Percentiles rank a stretch among this genome's conserved stretches.
Conservation (phyloP, 192 early-diverging fungal genomes). For the Umbelopsis sp. region DNA sequence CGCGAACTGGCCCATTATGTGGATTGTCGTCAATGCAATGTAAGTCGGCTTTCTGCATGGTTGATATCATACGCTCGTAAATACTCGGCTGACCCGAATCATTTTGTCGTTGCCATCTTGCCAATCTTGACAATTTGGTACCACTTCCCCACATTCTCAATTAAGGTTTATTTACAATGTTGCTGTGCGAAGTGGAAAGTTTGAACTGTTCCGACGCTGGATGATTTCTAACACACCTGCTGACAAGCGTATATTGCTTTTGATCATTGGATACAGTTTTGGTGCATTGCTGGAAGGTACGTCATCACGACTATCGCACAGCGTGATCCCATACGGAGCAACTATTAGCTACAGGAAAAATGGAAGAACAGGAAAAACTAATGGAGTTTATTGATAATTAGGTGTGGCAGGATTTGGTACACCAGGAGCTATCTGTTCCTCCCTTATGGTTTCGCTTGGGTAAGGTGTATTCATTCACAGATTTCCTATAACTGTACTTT, state of each 20-base stretch:
- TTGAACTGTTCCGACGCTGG: slow-evolving; percentile 44
- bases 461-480: not conserved
- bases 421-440: slow-evolving; percentile 44
- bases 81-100: not conserved
- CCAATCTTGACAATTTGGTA: not conserved
- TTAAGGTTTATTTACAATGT: slow-evolving; percentile 37
- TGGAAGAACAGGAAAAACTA: no score
- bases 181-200: slow-evolving; percentile 32
- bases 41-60: not conserved
- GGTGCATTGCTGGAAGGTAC: slow-evolving; percentile 23
- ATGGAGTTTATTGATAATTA: not conserved
- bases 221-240: slow-evolving; percentile 39
- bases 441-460: slow-evolving; percentile 40
- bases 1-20: slow-evolving; percentile 46
- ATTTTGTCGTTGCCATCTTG: not conserved
- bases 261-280: slow-evolving; percentile 35
- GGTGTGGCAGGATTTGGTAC: slow-evolving; percentile 43
- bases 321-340: no score
- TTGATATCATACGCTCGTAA: no score
- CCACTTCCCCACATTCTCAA: not conserved
- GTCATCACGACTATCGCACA: not conserved
- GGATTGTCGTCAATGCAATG: slow-evolving; percentile 44
- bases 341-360: not conserved
- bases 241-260: slow-evolving; percentile 33
- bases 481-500: no score